Conservation (phyloP, 805 yeast genomes). For the Candida glaebosa region DNA sequence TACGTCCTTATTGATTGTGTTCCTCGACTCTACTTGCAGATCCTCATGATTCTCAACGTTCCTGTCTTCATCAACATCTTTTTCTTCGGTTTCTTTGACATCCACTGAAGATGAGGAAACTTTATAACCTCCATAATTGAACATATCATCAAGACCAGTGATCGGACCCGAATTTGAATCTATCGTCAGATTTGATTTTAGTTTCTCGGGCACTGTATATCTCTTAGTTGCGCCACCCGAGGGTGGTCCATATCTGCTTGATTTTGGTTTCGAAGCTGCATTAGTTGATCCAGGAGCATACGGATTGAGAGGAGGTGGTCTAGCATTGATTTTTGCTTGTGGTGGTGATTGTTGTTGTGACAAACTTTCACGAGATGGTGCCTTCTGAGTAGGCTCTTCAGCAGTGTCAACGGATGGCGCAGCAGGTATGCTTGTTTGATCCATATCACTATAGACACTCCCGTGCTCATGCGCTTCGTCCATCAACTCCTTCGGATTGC, state of each 20-base stretch:
- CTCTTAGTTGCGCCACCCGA: conserved; percentile 8
- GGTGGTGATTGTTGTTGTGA: neutral
- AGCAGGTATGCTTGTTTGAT: neutral
- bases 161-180: conserved; percentile 5
- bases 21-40: no score
- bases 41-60: neutral
- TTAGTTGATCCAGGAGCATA: conserved; percentile 31
- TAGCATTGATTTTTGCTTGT: conserved; percentile 1
- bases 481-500: conserved; percentile 5
- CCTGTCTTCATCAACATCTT: neutral
- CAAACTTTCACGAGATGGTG: conserved; percentile 8
- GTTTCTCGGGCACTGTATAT: conserved; percentile 9
- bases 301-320: conserved; percentile 23
- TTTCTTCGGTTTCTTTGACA: no score
- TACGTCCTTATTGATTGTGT: no score
- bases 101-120: no score
- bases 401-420: neutral
- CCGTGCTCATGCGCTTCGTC: neutral
- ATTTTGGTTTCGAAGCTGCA: conserved; percentile 11
- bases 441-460: neutral
- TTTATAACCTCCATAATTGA: conserved; percentile 12
- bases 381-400: conserved; percentile 13
- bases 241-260: conserved; percentile 27
- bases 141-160: conserved; percentile 10
- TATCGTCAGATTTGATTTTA: conserved; percentile 3